Conservation (phyloP, 2,329 filamentous ascomycete genomes). For the Ophiocordyceps camponoti-floridani region DNA sequence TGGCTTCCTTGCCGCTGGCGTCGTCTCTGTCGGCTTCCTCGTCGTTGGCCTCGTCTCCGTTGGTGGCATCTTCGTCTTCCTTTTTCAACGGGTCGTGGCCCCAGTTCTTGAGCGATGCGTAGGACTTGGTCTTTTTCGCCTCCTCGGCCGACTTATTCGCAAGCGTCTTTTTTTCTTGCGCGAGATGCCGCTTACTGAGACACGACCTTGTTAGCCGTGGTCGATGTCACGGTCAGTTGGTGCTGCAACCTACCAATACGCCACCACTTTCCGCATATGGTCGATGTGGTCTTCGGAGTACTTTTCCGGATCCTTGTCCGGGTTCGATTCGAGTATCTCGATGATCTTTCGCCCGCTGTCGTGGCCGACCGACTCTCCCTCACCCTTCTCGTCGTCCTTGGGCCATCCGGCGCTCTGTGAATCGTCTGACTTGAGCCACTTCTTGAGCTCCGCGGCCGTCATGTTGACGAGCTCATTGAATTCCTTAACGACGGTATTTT, state of each 20-base stretch:
- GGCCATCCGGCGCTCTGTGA: constrained; percentile 41
- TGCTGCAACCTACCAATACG: constrained; percentile 28
- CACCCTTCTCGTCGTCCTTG: constrained; percentile 30
- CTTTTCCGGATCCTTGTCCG: constrained; percentile 32
- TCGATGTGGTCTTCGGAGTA: constrained; percentile 36
- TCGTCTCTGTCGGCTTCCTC: constrained; percentile 7
- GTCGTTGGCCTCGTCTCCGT: constrained; percentile 1
- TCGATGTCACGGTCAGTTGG: not conserved
- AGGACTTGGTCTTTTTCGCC: constrained; percentile 30
- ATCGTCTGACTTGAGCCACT: constrained; percentile 41
- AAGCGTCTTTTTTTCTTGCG: constrained; percentile 42
- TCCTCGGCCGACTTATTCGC: constrained; percentile 27
- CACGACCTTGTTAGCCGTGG: not conserved
- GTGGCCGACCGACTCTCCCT: constrained; percentile 45
- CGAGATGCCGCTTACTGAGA: constrained; percentile 40
- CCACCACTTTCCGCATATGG: constrained; percentile 45
- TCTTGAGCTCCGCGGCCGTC: constrained; percentile 38
- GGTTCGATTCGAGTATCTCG: constrained; percentile 43
- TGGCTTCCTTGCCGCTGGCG: constrained; percentile 13
- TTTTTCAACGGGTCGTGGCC: constrained; percentile 34
- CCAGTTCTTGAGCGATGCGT: constrained; percentile 46
- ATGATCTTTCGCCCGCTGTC: constrained; percentile 46
- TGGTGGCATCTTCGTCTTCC: constrained; percentile 1
- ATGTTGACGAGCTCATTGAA: constrained; percentile 53
- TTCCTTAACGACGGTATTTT: constrained; percentile 25